These are phyloP conservation scores for Quercus engelmannii DNA, from an alignment of 306 rosid genomes.

Conservation along the genomic window DNA sequence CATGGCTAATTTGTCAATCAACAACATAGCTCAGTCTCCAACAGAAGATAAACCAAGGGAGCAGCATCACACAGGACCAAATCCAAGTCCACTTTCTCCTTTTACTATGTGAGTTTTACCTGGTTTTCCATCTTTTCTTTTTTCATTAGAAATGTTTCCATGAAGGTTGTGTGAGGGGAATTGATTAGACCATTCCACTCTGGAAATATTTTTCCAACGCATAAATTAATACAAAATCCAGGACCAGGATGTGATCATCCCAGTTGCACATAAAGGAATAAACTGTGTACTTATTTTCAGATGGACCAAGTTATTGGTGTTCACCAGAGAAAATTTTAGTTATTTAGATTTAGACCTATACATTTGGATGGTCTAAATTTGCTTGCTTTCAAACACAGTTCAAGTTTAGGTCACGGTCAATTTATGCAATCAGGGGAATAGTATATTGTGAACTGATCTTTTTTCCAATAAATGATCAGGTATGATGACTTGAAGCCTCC, in stretches of 20 bases:
- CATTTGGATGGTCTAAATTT: neutral
- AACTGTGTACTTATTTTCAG: too few species aligned
- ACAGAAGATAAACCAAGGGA: constrained; percentile 27
- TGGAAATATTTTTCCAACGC: too few species aligned
- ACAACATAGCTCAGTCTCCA: constrained; percentile 41
- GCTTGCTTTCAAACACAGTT: neutral
- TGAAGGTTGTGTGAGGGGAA: neutral
- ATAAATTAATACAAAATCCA: too few species aligned
- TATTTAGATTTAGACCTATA: neutral
- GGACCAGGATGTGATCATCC: too few species aligned
- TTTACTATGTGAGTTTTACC: constrained; percentile 57
- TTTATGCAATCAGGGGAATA: neutral
- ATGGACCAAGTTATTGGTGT: too few species aligned
- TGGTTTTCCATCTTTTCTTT: neutral
- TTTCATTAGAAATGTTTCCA: neutral
- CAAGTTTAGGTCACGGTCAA: neutral
- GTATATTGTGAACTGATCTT: neutral
- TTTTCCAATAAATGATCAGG: constrained; percentile 39
- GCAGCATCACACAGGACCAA: constrained; percentile 33
- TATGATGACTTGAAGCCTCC: constrained; percentile 97
- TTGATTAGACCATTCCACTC: neutral
- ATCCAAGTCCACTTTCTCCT: constrained; percentile 67
- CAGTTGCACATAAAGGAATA: too few species aligned
- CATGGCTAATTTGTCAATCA: constrained; percentile 15
- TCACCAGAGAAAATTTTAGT: neutral